Base-by-base conservation (phyloP, 2,329 filamentous ascomycete species). In the Neopestalotiopsis sp. region DNA sequence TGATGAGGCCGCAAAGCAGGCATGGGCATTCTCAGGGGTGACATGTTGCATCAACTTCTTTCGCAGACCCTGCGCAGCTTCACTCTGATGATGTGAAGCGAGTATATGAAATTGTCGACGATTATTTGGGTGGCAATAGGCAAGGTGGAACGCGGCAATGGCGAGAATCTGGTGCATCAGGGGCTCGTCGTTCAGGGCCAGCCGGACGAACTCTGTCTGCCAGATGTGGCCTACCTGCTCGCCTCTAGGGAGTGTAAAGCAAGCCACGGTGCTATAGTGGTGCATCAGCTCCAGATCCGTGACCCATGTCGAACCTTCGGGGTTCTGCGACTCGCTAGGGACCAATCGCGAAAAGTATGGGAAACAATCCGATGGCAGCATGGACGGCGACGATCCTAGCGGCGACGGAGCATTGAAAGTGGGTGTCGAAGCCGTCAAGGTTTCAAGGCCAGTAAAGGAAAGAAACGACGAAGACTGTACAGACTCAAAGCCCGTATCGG, bases 51-150 rank as follows among this genome's bases (percentile, higher is more conserved):
- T 40, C 1, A 81, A 69, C 0, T 73, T 72, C 3, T 68, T 72
- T 0, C 78, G 74, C 61, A 81, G 72, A 1, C 78, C 79, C 20
- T 72, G 71, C 2, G 79, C 74, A 9, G 79, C 77, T 17, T 76
- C 72, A 62, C 73, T 78, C 57, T 80, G 79, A 28, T 80, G 79
- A 9, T 79, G 76, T 1, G 78, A 77, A 1, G 77, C 79, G 20
- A 73, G 74, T 0, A 78, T 70, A 0, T 72, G 70, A 53, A 76
- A 76, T 20, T 67, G 66, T 32, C 70, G 71, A 3, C 72, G 72
- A 4, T 74, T 73, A 4, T 74, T 71, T 2, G 78, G 76, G 1
- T 73, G 63, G 1, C 79, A 68, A 10, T 73, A 71, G 7, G 30
- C 24, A 13, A 64, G 14, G 3, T 14, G 17, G 45, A 32, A 32